These are phyloP conservation scores for Chrysoporthe cubensis DNA, from an alignment of 2,329 filamentous ascomycete species.

Conservation along the genomic window DNA sequence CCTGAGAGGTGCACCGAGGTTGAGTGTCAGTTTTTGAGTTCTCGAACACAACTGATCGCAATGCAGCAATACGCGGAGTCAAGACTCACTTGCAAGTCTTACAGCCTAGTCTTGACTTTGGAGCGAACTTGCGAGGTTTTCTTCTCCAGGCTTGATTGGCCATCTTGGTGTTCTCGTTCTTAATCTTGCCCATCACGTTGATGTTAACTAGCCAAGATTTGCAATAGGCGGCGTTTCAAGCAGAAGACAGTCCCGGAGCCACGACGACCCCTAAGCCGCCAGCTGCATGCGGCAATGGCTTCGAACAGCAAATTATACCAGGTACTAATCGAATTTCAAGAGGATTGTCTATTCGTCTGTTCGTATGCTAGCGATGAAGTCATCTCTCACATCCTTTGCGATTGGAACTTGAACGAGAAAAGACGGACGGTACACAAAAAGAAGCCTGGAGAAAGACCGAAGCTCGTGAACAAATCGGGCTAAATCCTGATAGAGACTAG, in stretches of 20 bases:
- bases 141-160: conserved; percentile 1
- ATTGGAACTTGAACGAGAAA: too few species aligned
- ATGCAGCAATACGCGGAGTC: not conserved
- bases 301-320: too few species aligned
- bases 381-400: too few species aligned
- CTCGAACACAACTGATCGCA: not conserved
- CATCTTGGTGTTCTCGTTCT: not conserved
- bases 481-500: not conserved
- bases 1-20: not conserved
- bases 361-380: too few species aligned
- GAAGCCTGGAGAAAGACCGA: too few species aligned
- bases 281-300: too few species aligned
- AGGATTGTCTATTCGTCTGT: too few species aligned
- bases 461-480: not conserved
- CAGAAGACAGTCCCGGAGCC: too few species aligned
- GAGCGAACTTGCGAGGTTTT: not conserved
- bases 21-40: not conserved
- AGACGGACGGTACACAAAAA: too few species aligned
- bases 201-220: not conserved
- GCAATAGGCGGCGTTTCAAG: too few species aligned
- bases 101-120: not conserved
- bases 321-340: too few species aligned
- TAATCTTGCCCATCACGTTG: not conserved
- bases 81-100: not conserved
- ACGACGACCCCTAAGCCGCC: too few species aligned